Conservation (phyloP, 1,284 basidiomycete genomes). For the Phaffia rhodozyma region DNA sequence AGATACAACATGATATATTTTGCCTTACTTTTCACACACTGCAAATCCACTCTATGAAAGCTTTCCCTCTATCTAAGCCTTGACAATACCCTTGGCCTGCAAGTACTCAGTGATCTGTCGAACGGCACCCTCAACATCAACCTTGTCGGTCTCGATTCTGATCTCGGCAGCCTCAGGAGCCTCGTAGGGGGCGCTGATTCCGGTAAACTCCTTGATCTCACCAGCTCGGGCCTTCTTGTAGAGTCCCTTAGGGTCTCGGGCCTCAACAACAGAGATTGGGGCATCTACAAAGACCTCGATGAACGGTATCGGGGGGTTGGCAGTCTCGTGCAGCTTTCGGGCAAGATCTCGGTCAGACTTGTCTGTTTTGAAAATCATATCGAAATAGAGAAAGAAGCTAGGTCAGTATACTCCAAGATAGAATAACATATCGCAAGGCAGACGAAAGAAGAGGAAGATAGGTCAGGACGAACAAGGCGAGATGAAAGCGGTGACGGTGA, state of each 20-base stretch:
- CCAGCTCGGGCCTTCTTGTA: constrained; percentile 95
- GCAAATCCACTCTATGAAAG: no score
- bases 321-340: constrained; percentile 64
- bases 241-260: constrained; percentile 90
- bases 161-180: constrained; percentile 75
- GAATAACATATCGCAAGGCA: not conserved
- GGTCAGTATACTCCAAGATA: not conserved
- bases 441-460: not conserved
- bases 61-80: constrained; percentile 13
- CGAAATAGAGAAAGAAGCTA: not conserved
- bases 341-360: constrained; percentile 73
- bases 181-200: constrained; percentile 95
- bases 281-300: constrained; percentile 94
- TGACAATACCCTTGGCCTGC: constrained; percentile 40
- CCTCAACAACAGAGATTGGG: constrained; percentile 74
- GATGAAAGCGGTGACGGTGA: constrained; percentile 93
- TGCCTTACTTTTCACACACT: no score
- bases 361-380: constrained; percentile 29
- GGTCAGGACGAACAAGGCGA: constrained; percentile 53
- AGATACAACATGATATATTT: no score
- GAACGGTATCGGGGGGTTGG: constrained; percentile 55
- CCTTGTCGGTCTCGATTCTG: constrained; percentile 79
- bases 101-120: constrained; percentile 74
- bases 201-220: constrained; percentile 98
- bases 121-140: constrained; percentile 67